phyloP scores from a whole-genome alignment of 1,139 yeast species.

The Hemisphaericaspora lyxosophila region DNA sequence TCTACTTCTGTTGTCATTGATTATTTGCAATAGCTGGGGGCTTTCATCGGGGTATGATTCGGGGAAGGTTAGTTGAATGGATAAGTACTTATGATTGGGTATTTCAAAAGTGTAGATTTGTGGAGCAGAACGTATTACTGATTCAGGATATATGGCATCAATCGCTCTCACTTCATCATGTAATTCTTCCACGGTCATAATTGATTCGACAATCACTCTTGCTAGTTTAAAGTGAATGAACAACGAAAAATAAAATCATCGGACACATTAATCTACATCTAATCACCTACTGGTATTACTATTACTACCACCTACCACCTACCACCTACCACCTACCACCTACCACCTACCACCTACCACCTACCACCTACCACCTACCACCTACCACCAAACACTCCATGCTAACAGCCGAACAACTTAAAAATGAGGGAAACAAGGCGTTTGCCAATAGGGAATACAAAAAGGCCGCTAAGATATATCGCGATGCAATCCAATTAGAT shows the following conservation, averaged over 20 bases:
- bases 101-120: constrained; percentile 52
- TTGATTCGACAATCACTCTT: too few relatives aligned
- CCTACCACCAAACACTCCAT: constrained; percentile 8
- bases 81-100: constrained; percentile 62
- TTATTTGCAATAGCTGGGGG: constrained; percentile 58
- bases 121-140: constrained; percentile 30
- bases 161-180: constrained; percentile 81
- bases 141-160: constrained; percentile 84
- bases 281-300: too few relatives aligned
- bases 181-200: constrained; percentile 56
- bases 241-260: not conserved
- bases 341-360: too few relatives aligned
- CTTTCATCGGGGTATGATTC: constrained; percentile 62
- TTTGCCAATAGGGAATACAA: constrained; percentile 54
- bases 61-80: constrained; percentile 69
- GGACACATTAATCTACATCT: too few relatives aligned
- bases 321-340: too few relatives aligned
- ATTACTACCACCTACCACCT: too few relatives aligned
- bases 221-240: not conserved
- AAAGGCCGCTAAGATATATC: constrained; percentile 62
- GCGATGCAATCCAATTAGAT: constrained; percentile 62
- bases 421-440: constrained; percentile 62
- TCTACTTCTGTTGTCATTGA: constrained; percentile 29
- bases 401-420: constrained; percentile 33
- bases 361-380: not conserved